A percentile compares a stretch with the other conserved stretches of the same genome.
These are phyloP conservation scores for Tricholoma furcatifolium DNA, from an alignment of 768 basidiomycete species.

Conservation along the genomic window DNA sequence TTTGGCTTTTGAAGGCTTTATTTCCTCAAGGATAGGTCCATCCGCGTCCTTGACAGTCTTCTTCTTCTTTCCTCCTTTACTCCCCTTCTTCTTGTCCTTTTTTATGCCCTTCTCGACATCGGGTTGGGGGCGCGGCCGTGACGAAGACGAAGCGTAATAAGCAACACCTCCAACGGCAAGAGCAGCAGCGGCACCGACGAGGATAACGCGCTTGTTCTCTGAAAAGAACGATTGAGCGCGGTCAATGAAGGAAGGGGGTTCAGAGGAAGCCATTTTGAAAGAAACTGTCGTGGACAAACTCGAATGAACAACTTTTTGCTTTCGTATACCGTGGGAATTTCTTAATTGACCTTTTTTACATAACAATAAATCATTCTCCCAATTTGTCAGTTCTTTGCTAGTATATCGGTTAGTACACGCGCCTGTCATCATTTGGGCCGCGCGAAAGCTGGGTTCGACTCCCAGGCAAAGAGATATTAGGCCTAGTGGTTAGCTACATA, in stretches of 20 bases:
- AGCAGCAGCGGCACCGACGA: slow-evolving; percentile 69
- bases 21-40: slow-evolving; percentile 82
- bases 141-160: slow-evolving; percentile 69
- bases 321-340: slow-evolving; percentile 6
- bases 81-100: too few species aligned
- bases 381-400: not conserved
- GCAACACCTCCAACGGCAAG: slow-evolving; percentile 73
- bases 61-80: slow-evolving; percentile 47
- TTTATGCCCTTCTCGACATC: slow-evolving; percentile 42
- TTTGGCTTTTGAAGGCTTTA: slow-evolving; percentile 38
- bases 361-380: too few species aligned
- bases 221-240: slow-evolving; percentile 68
- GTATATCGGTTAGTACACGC: slow-evolving; percentile 10
- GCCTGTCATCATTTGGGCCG: slow-evolving; percentile 1
- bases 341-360: not conserved
- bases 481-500: not conserved
- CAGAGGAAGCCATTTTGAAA: slow-evolving; percentile 18
- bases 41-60: slow-evolving; percentile 55
- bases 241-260: slow-evolving; percentile 40
- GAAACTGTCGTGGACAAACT: not conserved
- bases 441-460: slow-evolving; percentile 80
- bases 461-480: too few species aligned
- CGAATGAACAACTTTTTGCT: slow-evolving; percentile 1
- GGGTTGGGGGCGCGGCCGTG: slow-evolving; percentile 25
- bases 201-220: slow-evolving; percentile 76